Conservation (phyloP, 2,329 filamentous ascomycete species). For the Rhinocladiella similis region DNA sequence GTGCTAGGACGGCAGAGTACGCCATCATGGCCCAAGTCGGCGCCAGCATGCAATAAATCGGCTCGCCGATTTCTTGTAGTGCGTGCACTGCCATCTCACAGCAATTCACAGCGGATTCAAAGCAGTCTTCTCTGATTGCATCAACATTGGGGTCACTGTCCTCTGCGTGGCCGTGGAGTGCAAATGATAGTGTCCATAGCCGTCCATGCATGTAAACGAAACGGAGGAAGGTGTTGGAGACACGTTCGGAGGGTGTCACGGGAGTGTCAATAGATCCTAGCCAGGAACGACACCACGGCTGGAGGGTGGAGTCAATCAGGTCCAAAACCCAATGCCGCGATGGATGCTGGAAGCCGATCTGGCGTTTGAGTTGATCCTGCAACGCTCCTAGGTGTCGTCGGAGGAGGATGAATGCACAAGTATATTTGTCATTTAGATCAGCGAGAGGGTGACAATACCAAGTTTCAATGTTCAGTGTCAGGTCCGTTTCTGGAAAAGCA, state of each 20-base stretch:
- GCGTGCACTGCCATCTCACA: conserved; percentile 33
- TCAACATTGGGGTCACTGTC: conserved; percentile 14
- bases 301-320: conserved; percentile 28
- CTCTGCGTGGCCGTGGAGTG: conserved; percentile 20
- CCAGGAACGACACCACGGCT: conserved; percentile 31
- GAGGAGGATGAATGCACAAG: conserved; percentile 33
- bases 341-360: conserved; percentile 13
- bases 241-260: background rate
- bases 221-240: conserved; percentile 22
- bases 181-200: conserved; percentile 34
- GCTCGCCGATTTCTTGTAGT: conserved; percentile 30
- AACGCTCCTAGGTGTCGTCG: conserved; percentile 27
- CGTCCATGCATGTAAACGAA: conserved; percentile 34
- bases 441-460: conserved; percentile 35
- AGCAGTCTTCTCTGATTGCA: conserved; percentile 33
- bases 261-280: conserved; percentile 10
- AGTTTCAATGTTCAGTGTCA: conserved; percentile 30
- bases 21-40: conserved; percentile 38
- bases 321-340: conserved; percentile 32
- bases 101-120: conserved; percentile 31
- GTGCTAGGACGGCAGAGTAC: conserved; percentile 32
- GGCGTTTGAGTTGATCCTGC: conserved; percentile 23
- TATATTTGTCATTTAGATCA: conserved; percentile 32
- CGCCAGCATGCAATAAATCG: conserved; percentile 35
- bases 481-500: conserved; percentile 33